Evolutionary conservation across 176 grass and related monocot species (phyloP), one percentile per base, ranked within the genome.

Genomic region (Eragrostis nindensis): DNA sequence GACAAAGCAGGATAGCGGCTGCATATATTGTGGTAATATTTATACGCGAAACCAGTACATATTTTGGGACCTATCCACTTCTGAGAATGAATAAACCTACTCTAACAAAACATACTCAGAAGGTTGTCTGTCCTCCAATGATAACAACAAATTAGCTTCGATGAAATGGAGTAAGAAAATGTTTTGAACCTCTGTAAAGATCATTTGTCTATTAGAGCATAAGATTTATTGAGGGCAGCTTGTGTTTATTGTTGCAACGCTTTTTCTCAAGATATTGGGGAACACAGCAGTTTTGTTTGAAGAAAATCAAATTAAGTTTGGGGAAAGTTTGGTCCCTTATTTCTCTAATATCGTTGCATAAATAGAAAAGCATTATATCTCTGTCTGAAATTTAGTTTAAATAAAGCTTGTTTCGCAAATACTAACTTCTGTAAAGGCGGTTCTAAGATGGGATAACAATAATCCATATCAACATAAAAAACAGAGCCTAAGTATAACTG

Each of bases 21-120:
- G 24, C 76, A 80, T 76, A 38, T 39, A 16, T 54, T 73, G 27
- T 3, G 16, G 42, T 50, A 11, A 88, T 84, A 68, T 55, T 75
- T 63, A 27, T 80, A 56, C 15, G 38, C 49, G 70, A 21, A 70
- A 47, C 2, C 36, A 69, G 54, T 57, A 78, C 55, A 49, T 21
- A 32, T 66, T 77, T 2, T 30, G 57, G 44, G 46, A 77, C 6
- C 36, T 74, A 82, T 78, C n/a, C 75, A 72, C 22, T 72, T 60
- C n/a, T 30, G 66, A n/a, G 18, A 66, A 83, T 40, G 61, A 73
- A 62, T 52, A 43, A 14, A 36, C 4, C 39, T 36, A 59, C 11
- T 83, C 13, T 16, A 84, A 22, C 8, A 68, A 9, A 75, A 62
- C 6, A 12, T 68, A 38, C 3, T 73, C 27, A 42, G 11, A 55